Base-by-base conservation (phyloP, 2,329 filamentous ascomycete genomes). In the Drechslera avenae region DNA sequence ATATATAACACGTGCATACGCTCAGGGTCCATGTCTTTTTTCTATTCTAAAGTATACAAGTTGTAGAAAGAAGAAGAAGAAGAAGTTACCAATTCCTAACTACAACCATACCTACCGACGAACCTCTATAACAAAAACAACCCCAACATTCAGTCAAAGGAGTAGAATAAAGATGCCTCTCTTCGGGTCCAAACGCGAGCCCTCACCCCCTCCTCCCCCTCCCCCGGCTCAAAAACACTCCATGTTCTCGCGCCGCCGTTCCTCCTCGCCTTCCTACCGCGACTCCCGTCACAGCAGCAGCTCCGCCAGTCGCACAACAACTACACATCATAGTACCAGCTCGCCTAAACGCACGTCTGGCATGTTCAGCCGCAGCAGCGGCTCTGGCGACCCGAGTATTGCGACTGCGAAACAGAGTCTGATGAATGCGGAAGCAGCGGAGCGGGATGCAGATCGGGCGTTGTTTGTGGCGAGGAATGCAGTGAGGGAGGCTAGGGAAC, bases 401-500 rank as follows among this genome's bases (percentile, higher is more conserved):
- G 63, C 81, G 1, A 77, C 81, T 17, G 86, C 86, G 0, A 78
- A 83, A 3, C 82, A 88, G 71, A 80, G 82, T 28, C 81, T 89
- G 16, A 75, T 84, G 59, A 73, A 75, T 37, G 87, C 87, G 21
- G 86, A 89, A 73, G 67, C 74, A 0, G 84, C 86, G 0, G 86
- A 89, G 73, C 73, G 76, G 5, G 84, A 88, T 14, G 87, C 86
- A 0, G 86, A 89, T 60, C 77, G 81, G 2, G 87, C 86, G 0
- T 71, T 88, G 12, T 76, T 81, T 8, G 78, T 82, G 7, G 85
- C 86, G 0, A 77, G 82, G 45, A 63, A 77, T 26, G 81, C 82
- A 1, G 86, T 88, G 0, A 78, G 80, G 19, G 83, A 87, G 57
- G 86, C 87, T 0, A 76, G 82, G 26, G 85, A 85, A 37, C 81